These are phyloP conservation scores for Lachnellula subtilissima DNA, from an alignment of 2,329 filamentous ascomycete species.

Conservation along the genomic window DNA sequence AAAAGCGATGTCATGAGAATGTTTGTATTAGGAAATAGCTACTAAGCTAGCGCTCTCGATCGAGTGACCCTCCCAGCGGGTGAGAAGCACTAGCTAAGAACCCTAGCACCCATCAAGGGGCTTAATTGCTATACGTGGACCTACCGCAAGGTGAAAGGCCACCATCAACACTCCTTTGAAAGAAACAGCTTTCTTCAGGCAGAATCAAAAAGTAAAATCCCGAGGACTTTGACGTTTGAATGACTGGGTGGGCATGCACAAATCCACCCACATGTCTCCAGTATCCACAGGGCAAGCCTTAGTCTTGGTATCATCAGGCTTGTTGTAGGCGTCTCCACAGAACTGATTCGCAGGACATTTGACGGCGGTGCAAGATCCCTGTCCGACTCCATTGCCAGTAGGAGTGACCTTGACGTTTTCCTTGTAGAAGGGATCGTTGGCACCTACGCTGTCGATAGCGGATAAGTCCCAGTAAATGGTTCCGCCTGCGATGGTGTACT, in stretches of 20 bases:
- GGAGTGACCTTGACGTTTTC: constrained; percentile 1
- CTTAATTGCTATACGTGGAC: no score
- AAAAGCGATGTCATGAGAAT: no score
- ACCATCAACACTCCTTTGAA: background rate
- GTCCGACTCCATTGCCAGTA: background rate
- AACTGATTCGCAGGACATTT: constrained; percentile 2
- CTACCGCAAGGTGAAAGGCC: no score
- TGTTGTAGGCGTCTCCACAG: constrained; percentile 8
- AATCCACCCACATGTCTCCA: background rate
- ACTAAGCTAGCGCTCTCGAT: no score
- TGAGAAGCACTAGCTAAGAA: no score
- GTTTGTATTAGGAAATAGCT: no score
- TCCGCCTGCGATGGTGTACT: constrained; percentile 2
- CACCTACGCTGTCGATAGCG: constrained; percentile 6
- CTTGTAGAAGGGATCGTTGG: constrained; percentile 3
- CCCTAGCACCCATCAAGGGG: no score
- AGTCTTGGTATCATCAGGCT: constrained; percentile 20
- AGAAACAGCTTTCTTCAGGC: background rate
- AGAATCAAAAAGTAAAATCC: background rate
- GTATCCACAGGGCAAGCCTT: background rate
- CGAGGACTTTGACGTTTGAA: background rate
- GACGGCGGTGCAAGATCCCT: background rate
- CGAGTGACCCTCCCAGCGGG: no score
- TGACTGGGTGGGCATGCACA: background rate
- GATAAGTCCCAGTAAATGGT: constrained; percentile 10